Evolutionary conservation across 73 alveolate genomes (phyloP), one percentile per base, ranked within the genome.

Genomic region (Paramecium primaurelia): DNA sequence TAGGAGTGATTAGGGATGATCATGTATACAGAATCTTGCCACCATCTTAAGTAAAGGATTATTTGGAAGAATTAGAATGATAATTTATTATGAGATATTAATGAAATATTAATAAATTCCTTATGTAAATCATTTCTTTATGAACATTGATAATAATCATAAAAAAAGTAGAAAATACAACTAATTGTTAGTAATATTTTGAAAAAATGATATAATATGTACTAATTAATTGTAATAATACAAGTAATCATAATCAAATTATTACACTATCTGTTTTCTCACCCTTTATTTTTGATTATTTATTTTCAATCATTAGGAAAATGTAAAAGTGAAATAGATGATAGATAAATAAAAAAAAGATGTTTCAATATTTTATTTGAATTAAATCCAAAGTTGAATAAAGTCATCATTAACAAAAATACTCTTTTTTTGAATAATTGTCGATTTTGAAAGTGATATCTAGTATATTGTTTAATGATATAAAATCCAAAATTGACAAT

Each of bases 41-140:
- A 49, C 96, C 84, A 11, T 69, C 93, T 28, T 96, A 93, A 77
- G 93, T 95, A 83, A 96, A 90, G 93, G 98, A 96, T 71, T 96
- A 96, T 93, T 93, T 96, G 54, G 93, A 93, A 28, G 98, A 96
- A 96, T 95, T 95, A 45, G 98, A 95, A 92, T 95, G 96, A 95
- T 32, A 11, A 59, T 16, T 49, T 1, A 59, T 49, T 49, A 49
- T 14, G 60, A 49, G 60, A 49, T 49, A 49, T 49, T 49, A 12
- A 49, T 49, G 10, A 49, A 49, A 49, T 49, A 49, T 49, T 12
- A 49, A 49, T 49, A 7, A 16, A 47, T 22, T 14, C 28, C 60
- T 49, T 3, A 14, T 11, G 4, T 49, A 40, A 7, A 40, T 49
- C 60, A 12, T 9, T 47, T 12, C 18, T 47, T 30, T 60, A 60